Base-by-base conservation (phyloP, 106 monocot species). In the Dendrobium nobile region DNA sequence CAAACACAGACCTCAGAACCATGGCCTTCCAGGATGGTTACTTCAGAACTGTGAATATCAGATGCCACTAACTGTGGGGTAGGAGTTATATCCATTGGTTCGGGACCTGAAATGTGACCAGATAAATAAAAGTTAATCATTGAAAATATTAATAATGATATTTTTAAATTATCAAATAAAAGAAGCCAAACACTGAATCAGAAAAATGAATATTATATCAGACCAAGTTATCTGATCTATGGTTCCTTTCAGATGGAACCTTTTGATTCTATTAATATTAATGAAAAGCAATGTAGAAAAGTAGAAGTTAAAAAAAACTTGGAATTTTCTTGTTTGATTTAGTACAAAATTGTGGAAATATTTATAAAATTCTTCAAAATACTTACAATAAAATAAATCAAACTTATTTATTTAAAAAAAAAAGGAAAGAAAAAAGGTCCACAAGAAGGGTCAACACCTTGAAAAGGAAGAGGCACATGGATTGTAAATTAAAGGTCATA, bases 11-110 rank as follows among this genome's bases (percentile, higher is more conserved):
- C 99, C 99, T 99, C 99, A 75, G 95, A 95, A 75, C 82, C 89
- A 78, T 99, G 99, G 31, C 99, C 99, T 88, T 99, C 95, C 83
- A 99, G 77, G 77, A 95, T 87, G 51, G 88, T 91, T 11, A 99
- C 95, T 78, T 99, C 91, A 51, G 93, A 86, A 79, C 81, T 87
- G 41, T 80, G 78, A 77, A 99, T 93, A 83, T 90, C 95, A 83
- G 40, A 81, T 82, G 86, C 61, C 7, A 77, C 43, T 43, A 81
- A 58, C 67, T 67, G 79, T 80, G 73, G 79, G 54, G 47, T 77
- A 78, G 88, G 87, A 43, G 81, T 75, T 33, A 86, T 82, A 82
- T 99, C 99, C 91, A 95, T 99, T 85, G 92, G 87, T 72, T 92
- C 93, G 75, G 88, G 85, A 33, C 92, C 98, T 98, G 79, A 51